phyloP scores from a whole-genome alignment of 768 basidiomycete species.

The Leccinum fibrillosum region DNA sequence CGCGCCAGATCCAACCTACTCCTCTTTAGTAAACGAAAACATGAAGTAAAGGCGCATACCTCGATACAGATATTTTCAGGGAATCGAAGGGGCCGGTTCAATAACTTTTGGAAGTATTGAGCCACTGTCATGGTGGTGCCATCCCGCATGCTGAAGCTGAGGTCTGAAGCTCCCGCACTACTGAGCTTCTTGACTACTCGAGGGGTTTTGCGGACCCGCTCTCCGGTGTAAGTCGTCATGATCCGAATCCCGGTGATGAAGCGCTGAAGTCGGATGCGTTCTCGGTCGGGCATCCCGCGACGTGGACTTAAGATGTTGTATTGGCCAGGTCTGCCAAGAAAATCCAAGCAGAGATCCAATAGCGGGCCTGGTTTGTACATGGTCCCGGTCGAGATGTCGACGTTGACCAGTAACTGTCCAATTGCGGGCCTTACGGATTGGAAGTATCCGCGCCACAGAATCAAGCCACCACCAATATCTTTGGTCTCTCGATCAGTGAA shows the following conservation, averaged over 20 bases:
- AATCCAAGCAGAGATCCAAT: slow-evolving; percentile 55
- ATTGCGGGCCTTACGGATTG: slow-evolving; percentile 72
- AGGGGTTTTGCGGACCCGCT: slow-evolving; percentile 39
- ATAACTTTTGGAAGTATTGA: slow-evolving; percentile 53
- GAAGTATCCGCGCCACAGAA: slow-evolving; percentile 79
- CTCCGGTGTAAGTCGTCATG: slow-evolving; percentile 38
- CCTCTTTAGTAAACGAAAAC: slow-evolving; percentile 20
- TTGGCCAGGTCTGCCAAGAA: slow-evolving; percentile 36
- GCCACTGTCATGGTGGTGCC: slow-evolving; percentile 57
- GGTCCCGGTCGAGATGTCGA: slow-evolving; percentile 74
- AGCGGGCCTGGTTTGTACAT: slow-evolving; percentile 70
- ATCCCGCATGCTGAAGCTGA: slow-evolving; percentile 56
- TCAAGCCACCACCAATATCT: slow-evolving; percentile 58
- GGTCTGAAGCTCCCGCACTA: slow-evolving; percentile 46
- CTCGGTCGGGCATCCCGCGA: slow-evolving; percentile 45
- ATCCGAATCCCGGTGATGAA: slow-evolving; percentile 56
- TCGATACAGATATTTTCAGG: slow-evolving; percentile 69
- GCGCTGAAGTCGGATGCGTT: slow-evolving; percentile 49
- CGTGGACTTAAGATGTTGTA: slow-evolving; percentile 39
- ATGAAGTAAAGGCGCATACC: slow-evolving; percentile 36
- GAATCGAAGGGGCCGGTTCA: slow-evolving; percentile 51
- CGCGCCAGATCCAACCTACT: slow-evolving; percentile 58
- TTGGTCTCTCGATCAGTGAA: slow-evolving; percentile 57
- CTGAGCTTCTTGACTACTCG: slow-evolving; percentile 64
- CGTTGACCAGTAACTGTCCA: slow-evolving; percentile 63